A percentile compares a stretch with the other conserved stretches of the same genome.
phyloP scores from a whole-genome alignment of 2,329 filamentous ascomycete genomes.

The Paraphaeosphaeria minitans region DNA sequence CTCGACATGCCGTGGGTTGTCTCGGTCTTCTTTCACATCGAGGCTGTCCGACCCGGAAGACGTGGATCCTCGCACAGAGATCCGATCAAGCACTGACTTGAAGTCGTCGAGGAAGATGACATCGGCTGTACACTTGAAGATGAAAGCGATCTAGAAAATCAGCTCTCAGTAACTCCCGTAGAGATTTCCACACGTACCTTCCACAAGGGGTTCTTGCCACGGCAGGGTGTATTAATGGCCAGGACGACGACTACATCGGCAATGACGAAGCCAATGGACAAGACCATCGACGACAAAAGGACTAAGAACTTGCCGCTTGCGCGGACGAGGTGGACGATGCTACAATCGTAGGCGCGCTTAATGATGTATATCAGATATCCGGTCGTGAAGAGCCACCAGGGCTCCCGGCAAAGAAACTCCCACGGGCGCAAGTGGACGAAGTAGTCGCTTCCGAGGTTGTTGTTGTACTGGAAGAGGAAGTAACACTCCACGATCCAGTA shows the following conservation, averaged over 20 bases:
- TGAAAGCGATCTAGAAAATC: constrained; percentile 33
- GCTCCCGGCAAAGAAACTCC: constrained; percentile 40
- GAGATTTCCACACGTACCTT: background rate
- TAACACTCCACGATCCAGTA: constrained; percentile 44
- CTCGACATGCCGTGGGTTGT: background rate
- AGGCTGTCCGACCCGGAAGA: constrained; percentile 14
- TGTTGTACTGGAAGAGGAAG: constrained; percentile 45
- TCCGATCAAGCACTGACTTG: constrained; percentile 43
- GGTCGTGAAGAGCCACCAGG: constrained; percentile 46
- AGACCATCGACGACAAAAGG: constrained; percentile 40
- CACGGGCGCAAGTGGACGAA: constrained; percentile 37
- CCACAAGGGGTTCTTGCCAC: constrained; percentile 45
- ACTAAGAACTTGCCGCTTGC: constrained; percentile 40
- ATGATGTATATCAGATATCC: constrained; percentile 39
- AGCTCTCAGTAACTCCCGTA: background rate
- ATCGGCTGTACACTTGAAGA: constrained; percentile 45
- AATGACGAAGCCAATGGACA: constrained; percentile 39
- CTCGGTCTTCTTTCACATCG: background rate
- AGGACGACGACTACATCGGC: constrained; percentile 37
- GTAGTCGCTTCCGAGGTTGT: constrained; percentile 33
- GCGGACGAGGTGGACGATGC: constrained; percentile 26
- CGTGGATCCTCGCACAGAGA: constrained; percentile 31
- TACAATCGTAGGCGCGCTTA: constrained; percentile 41
- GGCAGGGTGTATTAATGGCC: constrained; percentile 26
- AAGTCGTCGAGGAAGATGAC: constrained; percentile 46